Evolutionary conservation across 176 grass and related monocot genomes (phyloP), one percentile per base, ranked within the genome.

Genomic region (Triticum timopheevii): DNA sequence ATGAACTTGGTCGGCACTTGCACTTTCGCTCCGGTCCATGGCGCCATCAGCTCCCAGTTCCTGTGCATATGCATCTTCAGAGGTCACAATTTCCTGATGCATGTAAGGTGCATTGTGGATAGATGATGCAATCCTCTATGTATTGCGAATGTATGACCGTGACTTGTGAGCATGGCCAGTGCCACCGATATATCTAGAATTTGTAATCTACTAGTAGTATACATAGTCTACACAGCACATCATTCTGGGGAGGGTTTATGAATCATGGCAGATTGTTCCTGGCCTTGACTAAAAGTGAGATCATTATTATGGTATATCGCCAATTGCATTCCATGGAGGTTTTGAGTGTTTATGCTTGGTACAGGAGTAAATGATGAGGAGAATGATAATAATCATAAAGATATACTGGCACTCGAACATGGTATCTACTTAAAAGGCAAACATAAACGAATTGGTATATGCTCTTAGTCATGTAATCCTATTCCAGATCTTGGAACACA

Each of bases 41-140:
- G 87, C 12, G 87, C 90, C 80, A 84, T 88, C 90, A 94, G 77
- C 39, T 94, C 93, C 93, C 90, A 92, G 54, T 91, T 92, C 75
- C 93, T 92, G 89, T 33, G 35, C 0, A 76, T 2, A 76, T 9
- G 71, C 27, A 78, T 40, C 8, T 62, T 34, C 42, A 79, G 6
- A 45, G 16, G 7, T 61, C 34, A 78, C 25, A 23, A 61, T 15
- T 78, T 27, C 33, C 20, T n/a, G n/a, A 30, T 69, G 5, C 61
- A 86, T 69, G 67, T 49, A 50, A 9, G 7, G 34, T 30, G 47
- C 9, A 19, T 2, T 7, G 7, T 67, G 9, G 22, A 69, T 19
- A 25, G 33, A 47, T 11, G 61, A 86, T 69, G 34, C 23, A 69
- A 54, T 62, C 67, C 8, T 62, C 27, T 6, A 11, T 4, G 15